Base-by-base conservation (phyloP, 1,284 basidiomycete species). In the Ustilago cynodontis region DNA sequence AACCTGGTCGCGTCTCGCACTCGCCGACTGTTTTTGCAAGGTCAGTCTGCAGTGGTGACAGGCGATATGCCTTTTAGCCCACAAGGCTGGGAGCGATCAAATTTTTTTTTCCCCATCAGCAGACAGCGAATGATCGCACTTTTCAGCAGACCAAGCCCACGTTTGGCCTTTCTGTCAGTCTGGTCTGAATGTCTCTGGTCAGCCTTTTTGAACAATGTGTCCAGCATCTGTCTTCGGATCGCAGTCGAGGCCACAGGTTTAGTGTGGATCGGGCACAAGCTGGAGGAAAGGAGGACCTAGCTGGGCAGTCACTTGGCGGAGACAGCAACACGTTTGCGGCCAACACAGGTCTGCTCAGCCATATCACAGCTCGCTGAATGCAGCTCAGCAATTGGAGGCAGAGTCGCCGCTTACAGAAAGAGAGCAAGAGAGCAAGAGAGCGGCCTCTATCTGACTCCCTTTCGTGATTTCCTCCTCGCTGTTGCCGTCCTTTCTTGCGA, bases 91-190 rank as follows among this genome's bases (percentile, higher is more conserved):
- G n/a, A 29, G 52, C 31, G 52, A 39, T 53, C 51, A 59, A 54
- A 47, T 47, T 58, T 59, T 47, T 58, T 59, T 56, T 56, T 49
- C 52, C 51, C 54, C 24, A 43, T 29, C 9, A 26, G 35, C 47
- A 49, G 47, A 49, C 47, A 14, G 35, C 47, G 24, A n/a, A 7
- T 47, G n/a, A 5, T 33, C 11, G 39, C 13, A 41, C 39, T 16
- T 7, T 20, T 9, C 39, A 16, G 39, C 39, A 41, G 14, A 7
- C 8, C 39, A 20, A 14, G 11, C 31, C 11, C 13, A 18, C 13
- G 5, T n/a, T 16, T 39, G 18, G 37, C 37, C 37, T 14, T 39
- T 6, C 18, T 39, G 13, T 16, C 37, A 39, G 18, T 16, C 37
- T 39, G 13, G 13, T 5, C 18, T 18, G 37, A 7, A 39, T n/a